Base-by-base conservation (phyloP, 1,139 yeast species). In the Arxiozyma heterogenica region DNA sequence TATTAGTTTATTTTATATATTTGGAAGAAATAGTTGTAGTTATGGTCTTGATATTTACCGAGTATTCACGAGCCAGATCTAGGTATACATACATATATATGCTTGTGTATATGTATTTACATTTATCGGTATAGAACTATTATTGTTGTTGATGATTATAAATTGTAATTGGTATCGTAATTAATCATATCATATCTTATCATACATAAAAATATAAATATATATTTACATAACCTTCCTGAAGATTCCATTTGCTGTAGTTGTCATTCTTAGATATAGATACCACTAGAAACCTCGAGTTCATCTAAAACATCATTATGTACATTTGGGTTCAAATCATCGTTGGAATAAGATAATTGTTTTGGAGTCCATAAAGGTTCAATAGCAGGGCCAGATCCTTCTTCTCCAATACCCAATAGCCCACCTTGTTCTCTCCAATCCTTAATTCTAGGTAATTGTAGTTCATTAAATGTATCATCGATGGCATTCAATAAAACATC, bases 371-470 rank as follows among this genome's bases (percentile, higher is more conserved):
- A 93, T 63, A 93, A 75, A 45, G 77, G 77, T 47, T 70, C 62
- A 53, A 79, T 78, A 34, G 77, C 71, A 47, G 77, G 45, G 69
- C 62, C 54, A 79, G 78, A 30, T 34, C 76, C 69, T 44, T 73
- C 67, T 49, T 73, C 79, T 58, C 96, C 96, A 61, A 90, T 95
- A 56, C 96, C 96, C 67, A 95, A 84, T 62, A 85, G 81, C 12
- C 97, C 96, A 61, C 97, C 98, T 58, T 73, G 73, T 41, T 73
- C 72, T 58, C 79, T 82, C 94, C 98, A 89, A 67, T 88, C 94
- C 50, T 74, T 66, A 53, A 85, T 83, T 69, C 95, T 84, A 70
- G 84, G 82, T 70, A 93, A 79, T 56, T 77, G 77, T 71, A 91
- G 78, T 60, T 85, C 86, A 50, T 75, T 76, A 75, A 93, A 93